Percentiles rank a stretch among this genome's conserved stretches.
phyloP scores from a whole-genome alignment of 2,329 filamentous ascomycete genomes.

The Shiraia bambusicola region DNA sequence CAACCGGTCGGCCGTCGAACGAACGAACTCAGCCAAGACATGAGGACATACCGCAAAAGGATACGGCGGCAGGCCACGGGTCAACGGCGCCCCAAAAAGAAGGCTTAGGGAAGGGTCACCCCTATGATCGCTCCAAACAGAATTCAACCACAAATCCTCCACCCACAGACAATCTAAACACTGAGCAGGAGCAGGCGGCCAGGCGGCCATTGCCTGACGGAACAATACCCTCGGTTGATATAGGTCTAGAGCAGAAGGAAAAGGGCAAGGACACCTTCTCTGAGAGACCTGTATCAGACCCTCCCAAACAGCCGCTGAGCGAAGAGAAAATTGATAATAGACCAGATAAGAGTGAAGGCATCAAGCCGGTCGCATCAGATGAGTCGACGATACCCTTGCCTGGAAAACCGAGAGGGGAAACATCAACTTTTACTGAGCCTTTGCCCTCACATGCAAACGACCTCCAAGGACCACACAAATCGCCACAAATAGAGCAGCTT shows the following conservation, averaged over 20 bases:
- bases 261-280: conserved; percentile 41
- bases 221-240: conserved; percentile 48
- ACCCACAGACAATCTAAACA: conserved; percentile 44
- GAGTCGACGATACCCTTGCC: conserved; percentile 47
- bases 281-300: conserved; percentile 34
- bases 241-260: conserved; percentile 28
- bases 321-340: conserved; percentile 22
- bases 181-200: conserved; percentile 51
- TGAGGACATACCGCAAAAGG: conserved; percentile 31
- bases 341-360: conserved; percentile 24
- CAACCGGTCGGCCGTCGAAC: conserved; percentile 5
- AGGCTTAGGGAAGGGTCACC: conserved; percentile 54
- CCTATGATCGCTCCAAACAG: conserved; percentile 48
- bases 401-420: conserved; percentile 28
- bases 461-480: conserved; percentile 37
- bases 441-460: conserved; percentile 56
- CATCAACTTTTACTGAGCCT: conserved; percentile 53
- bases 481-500: conserved; percentile 25
- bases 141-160: conserved; percentile 45
- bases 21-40: conserved; percentile 8
- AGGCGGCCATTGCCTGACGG: conserved; percentile 53
- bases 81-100: conserved; percentile 27
- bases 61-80: conserved; percentile 29
- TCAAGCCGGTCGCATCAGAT: conserved; percentile 43
- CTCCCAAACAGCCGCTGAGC: conserved; percentile 40